Evolutionary conservation across 1,284 basidiomycete genomes (phyloP), one percentile per base, ranked within the genome.

Genomic region (Heterobasidion parviporum): DNA sequence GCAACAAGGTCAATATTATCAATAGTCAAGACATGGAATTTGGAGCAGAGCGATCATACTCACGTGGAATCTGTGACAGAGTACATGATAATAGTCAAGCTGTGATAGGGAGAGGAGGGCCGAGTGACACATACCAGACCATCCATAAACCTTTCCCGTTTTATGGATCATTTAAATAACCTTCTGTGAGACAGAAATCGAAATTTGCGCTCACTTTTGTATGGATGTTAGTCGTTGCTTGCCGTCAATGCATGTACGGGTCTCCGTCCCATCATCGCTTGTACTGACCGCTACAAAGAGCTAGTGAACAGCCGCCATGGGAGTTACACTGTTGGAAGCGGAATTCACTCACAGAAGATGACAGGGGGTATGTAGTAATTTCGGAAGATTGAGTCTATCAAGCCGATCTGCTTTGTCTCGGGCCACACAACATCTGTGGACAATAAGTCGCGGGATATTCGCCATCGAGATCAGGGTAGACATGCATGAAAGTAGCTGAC

Each of bases 221-320:
- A 90, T 82, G 0, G 85, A 87, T 0, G 88, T 89, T 57, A 90
- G 64, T 18, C 88, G 72, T 63, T 90, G 87, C 65, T 90, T 90
- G 8, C 88, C 87, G 63, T 89, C 88, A n/a, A 90, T 87, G 60
- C 86, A 90, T 0, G 81, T 80, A 59, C 79, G 78, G 0, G 67
- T 72, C 62, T 89, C 85, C 0, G 75, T 70, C 0, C 87, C 87
- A 61, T 88, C 85, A 0, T 83, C 78, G 18, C 68, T 18, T 12
- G 62, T 60, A n/a, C 63, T 62, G 9, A 71, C 68, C 14, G 69
- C 72, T 73, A 38, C 5, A 53, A 61, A 57, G 15, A 56, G 43
- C 16, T 26, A 5, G 20, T 15, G 56, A 65, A 38, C 69, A 66
- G 32, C 56, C 2, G 15, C 43, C 18, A 20, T 38, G 20, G 45